phyloP scores from a whole-genome alignment of 176 grass and related monocot species.

The Triticum timopheevii region DNA sequence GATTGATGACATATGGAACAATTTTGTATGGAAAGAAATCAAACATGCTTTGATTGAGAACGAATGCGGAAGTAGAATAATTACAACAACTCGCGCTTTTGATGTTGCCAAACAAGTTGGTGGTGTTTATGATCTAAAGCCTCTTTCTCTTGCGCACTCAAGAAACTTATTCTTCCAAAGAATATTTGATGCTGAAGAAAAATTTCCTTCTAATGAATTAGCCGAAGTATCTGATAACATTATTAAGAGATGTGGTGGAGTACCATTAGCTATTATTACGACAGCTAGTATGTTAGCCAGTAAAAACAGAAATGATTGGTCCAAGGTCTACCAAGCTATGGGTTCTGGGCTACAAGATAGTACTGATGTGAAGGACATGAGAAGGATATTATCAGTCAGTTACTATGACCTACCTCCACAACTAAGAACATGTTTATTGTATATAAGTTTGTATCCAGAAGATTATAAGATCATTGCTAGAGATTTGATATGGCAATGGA shows the following conservation, averaged over 20 bases:
- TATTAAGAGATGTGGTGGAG: slow-evolving; percentile 22
- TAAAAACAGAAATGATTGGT: neutral
- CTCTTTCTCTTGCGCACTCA: neutral
- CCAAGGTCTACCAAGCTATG: neutral
- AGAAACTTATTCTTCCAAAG: neutral
- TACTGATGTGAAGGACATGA: neutral
- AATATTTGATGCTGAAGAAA: neutral
- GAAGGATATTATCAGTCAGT: slow-evolving; percentile 25
- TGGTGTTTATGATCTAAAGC: neutral
- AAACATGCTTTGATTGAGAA: neutral
- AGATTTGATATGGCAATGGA: slow-evolving; percentile 12
- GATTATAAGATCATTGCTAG: neutral
- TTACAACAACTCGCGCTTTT: slow-evolving; percentile 11
- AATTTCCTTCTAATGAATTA: neutral
- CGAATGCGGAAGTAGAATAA: neutral
- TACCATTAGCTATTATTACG: slow-evolving; percentile 27
- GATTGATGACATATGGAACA: slow-evolving; percentile 28
- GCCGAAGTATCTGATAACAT: neutral
- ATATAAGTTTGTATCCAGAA: neutral
- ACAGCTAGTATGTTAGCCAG: slow-evolving; percentile 1
- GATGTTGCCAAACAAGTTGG: neutral
- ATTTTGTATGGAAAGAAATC: neutral
- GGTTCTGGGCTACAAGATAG: neutral
- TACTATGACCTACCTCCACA: neutral
- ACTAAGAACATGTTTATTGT: neutral